Percentiles rank a stretch among this genome's conserved stretches.
These are phyloP conservation scores for Cicer chorassanicum DNA, from an alignment of 306 rosid species.

Conservation along the genomic window DNA sequence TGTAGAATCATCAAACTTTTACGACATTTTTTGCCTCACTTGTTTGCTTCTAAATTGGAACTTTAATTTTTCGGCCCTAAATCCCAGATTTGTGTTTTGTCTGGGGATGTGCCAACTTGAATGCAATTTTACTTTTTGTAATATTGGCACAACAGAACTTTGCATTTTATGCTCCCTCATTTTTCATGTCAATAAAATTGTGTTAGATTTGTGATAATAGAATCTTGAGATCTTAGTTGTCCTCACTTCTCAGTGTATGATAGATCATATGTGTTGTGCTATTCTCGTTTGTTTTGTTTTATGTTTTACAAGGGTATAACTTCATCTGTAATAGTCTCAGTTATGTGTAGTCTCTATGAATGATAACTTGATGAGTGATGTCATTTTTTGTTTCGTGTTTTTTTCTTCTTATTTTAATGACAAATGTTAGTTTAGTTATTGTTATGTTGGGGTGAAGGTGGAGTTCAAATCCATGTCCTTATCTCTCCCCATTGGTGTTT, in stretches of 20 bases:
- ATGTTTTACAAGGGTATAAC: background rate
- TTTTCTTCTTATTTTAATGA: background rate
- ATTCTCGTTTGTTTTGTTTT: background rate
- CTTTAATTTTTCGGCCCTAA: slow-evolving; percentile 35
- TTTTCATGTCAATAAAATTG: slow-evolving; percentile 49
- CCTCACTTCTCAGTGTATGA: background rate
- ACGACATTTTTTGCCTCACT: slow-evolving; percentile 20
- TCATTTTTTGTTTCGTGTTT: background rate
- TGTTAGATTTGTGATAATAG: slow-evolving; percentile 24
- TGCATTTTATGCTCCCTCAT: slow-evolving; percentile 4
- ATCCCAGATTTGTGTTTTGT: slow-evolving; percentile 42
- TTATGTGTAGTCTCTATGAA: background rate
- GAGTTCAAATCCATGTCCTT: background rate
- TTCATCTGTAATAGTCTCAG: background rate
- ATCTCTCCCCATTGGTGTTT: background rate
- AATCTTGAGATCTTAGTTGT: slow-evolving; percentile 7
- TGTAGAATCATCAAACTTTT: slow-evolving; percentile 44
- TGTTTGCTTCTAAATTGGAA: slow-evolving; percentile 36
- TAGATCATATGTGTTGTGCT: background rate
- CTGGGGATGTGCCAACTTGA: slow-evolving; percentile 50
- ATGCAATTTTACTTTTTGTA: slow-evolving; percentile 42
- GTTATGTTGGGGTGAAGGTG: background rate
- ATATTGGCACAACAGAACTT: slow-evolving; percentile 41
- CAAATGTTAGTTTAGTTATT: background rate
- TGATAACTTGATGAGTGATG: background rate